A percentile compares a stretch with the other conserved stretches of the same genome.
Conservation (phyloP, 1,139 yeast genomes). For the Blastobotrys persicus region DNA sequence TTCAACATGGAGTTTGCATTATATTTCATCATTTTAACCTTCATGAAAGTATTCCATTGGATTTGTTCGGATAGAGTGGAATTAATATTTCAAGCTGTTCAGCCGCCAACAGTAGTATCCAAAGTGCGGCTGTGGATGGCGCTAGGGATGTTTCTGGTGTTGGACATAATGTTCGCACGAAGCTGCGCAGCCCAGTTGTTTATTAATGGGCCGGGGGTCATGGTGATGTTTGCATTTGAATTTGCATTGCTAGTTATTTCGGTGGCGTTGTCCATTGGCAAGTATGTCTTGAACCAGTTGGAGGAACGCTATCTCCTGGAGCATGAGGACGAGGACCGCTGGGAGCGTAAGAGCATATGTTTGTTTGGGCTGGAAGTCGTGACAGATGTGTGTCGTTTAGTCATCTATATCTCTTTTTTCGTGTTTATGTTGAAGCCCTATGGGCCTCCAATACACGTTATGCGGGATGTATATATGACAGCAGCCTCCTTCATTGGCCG, state of each 20-base stretch:
- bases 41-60: conserved; percentile 72
- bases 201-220: conserved; percentile 43
- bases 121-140: conserved; percentile 41
- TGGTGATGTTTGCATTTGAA: conserved; percentile 71
- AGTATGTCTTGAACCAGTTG: conserved; percentile 52
- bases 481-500: conserved; percentile 50
- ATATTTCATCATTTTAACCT: conserved; percentile 44
- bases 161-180: conserved; percentile 55
- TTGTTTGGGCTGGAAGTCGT: conserved; percentile 57
- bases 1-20: conserved; percentile 48
- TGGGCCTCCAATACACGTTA: conserved; percentile 60
- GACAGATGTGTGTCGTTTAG: conserved; percentile 41
- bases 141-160: conserved; percentile 43
- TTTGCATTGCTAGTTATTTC: conserved; percentile 65
- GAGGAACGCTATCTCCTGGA: conserved; percentile 51
- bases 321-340: conserved; percentile 57
- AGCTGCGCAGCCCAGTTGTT: conserved; percentile 60
- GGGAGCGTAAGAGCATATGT: conserved; percentile 71
- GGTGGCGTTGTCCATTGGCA: conserved; percentile 47
- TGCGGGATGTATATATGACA: conserved; percentile 65
- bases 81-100: conserved; percentile 36
- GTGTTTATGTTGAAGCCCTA: conserved; percentile 47
- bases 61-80: conserved; percentile 47
- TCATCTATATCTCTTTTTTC: conserved; percentile 52
- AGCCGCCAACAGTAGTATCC: conserved; percentile 35